These are phyloP conservation scores for Saccharomyces hybrid DNA, from an alignment of 1,139 yeast species.

Conservation along the genomic window DNA sequence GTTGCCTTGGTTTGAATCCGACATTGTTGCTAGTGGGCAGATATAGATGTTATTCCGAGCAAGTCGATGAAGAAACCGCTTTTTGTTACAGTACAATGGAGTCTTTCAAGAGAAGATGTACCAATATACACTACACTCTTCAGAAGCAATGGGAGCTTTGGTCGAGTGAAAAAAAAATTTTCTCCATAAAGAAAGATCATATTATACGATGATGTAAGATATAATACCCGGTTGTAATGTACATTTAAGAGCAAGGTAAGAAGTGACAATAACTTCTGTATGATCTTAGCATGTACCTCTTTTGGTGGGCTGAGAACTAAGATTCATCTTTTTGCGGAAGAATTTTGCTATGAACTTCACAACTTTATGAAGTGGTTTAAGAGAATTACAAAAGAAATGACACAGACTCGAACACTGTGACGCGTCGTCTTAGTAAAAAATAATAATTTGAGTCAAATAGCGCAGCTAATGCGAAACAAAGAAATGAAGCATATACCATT, in stretches of 20 bases:
- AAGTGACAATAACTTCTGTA: background rate
- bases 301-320: background rate
- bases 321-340: background rate
- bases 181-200: background rate
- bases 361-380: background rate
- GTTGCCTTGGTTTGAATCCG: slow-evolving; percentile 25
- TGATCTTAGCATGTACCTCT: background rate
- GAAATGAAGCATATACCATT: background rate
- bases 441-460: background rate
- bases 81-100: background rate
- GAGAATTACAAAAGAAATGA: background rate
- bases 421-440: background rate
- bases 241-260: background rate
- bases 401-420: background rate
- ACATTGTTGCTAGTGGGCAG: slow-evolving; percentile 14
- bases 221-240: background rate
- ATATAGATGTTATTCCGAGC: background rate
- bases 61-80: background rate
- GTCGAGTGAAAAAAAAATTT: background rate
- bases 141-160: background rate
- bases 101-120: background rate
- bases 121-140: background rate
- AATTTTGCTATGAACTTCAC: background rate
- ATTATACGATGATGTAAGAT: background rate
- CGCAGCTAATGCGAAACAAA: background rate